phyloP scores from a whole-genome alignment of 2,329 filamentous ascomycete species.

The Cucurbitaria berberidis region DNA sequence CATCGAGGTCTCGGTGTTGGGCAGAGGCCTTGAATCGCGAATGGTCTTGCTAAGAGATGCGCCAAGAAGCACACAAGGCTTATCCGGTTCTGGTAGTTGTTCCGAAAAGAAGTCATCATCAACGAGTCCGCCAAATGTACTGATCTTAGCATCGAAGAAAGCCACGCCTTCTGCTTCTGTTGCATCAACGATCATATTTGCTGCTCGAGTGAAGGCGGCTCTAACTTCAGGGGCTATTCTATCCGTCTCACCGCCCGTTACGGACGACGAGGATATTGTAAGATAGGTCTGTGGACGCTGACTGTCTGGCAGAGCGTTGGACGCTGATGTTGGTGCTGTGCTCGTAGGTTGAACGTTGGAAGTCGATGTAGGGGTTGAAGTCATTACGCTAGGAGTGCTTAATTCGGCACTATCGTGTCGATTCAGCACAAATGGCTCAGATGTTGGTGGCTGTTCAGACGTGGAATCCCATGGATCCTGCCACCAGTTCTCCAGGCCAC shows the following conservation, averaged over 20 bases:
- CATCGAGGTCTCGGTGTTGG: slow-evolving; percentile 30
- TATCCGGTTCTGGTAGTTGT: slow-evolving; percentile 39
- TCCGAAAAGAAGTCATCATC: slow-evolving; percentile 45
- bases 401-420: slow-evolving; percentile 30
- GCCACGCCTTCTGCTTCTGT: slow-evolving; percentile 47
- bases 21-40: slow-evolving; percentile 7
- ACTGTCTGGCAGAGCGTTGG: slow-evolving; percentile 27
- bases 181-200: slow-evolving; percentile 48
- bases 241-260: slow-evolving; percentile 27
- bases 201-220: slow-evolving; percentile 44
- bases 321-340: slow-evolving; percentile 26
- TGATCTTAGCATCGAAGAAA: slow-evolving; percentile 49
- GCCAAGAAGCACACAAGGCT: slow-evolving; percentile 41
- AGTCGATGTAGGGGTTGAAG: slow-evolving; percentile 22
- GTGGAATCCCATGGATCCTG: slow-evolving; percentile 37
- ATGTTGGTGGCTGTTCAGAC: slow-evolving; percentile 15
- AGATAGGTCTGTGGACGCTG: slow-evolving; percentile 20
- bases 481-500: slow-evolving; percentile 43
- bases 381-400: slow-evolving; percentile 23
- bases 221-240: slow-evolving; percentile 40
- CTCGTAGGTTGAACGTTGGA: slow-evolving; percentile 25
- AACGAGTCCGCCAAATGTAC: slow-evolving; percentile 46
- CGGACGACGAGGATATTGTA: slow-evolving; percentile 34
- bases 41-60: slow-evolving; percentile 29
- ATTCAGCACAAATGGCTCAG: slow-evolving; percentile 21